phyloP scores from a whole-genome alignment of 2,329 filamentous ascomycete species.

The Xylariaceae sp. region DNA sequence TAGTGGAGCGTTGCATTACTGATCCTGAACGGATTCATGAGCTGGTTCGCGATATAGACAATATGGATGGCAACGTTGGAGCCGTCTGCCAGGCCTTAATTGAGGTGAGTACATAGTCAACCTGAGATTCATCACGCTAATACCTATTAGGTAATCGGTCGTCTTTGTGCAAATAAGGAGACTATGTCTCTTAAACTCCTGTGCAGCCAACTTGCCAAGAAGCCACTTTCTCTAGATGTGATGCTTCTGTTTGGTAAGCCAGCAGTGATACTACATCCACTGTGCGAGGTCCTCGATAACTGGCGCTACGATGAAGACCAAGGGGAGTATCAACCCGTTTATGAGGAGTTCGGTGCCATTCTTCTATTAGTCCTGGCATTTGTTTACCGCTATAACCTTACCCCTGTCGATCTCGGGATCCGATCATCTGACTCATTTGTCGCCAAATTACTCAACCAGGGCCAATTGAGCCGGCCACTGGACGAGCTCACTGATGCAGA shows the following conservation, averaged over 20 bases:
- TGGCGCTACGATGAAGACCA: conserved; percentile 87
- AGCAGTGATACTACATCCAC: conserved; percentile 71
- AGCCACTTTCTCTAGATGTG: conserved; percentile 75
- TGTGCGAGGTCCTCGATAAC: conserved; percentile 77
- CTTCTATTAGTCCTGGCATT: conserved; percentile 76
- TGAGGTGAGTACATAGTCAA: conserved; percentile 59
- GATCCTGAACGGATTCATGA: conserved; percentile 79
- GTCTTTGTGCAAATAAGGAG: conserved; percentile 74
- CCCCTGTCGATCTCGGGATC: conserved; percentile 68
- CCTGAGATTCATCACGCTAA: conserved; percentile 1
- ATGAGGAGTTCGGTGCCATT: conserved; percentile 84
- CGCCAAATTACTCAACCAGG: conserved; percentile 67
- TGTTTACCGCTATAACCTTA: conserved; percentile 76
- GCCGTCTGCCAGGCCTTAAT: conserved; percentile 81
- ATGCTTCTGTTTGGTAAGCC: conserved; percentile 78
- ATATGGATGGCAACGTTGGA: conserved; percentile 89
- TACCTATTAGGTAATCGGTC: conserved; percentile 63
- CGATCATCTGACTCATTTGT: conserved; percentile 69
- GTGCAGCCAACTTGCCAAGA: conserved; percentile 75
- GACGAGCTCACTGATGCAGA: conserved; percentile 71
- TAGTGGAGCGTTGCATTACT: conserved; percentile 78
- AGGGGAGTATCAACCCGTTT: conserved; percentile 82
- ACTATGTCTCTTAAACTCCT: conserved; percentile 81
- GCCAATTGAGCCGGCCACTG: conserved; percentile 61
- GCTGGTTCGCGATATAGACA: conserved; percentile 82